A percentile compares a stretch with the other conserved stretches of the same genome.
These are phyloP conservation scores for Chlorencoelia australis DNA, from an alignment of 2,329 filamentous ascomycete species.

Conservation along the genomic window DNA sequence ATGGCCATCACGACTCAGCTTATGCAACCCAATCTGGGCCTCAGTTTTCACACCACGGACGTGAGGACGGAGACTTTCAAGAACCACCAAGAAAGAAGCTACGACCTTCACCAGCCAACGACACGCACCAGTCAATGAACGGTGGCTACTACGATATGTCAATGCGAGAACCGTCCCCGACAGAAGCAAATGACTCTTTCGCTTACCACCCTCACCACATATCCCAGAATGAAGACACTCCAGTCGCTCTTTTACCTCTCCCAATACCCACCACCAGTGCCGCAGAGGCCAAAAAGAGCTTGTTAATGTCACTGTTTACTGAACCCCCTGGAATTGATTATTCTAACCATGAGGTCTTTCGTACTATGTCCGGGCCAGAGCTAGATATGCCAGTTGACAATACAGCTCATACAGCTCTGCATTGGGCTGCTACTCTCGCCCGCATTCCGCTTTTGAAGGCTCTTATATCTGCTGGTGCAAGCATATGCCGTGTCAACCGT, in stretches of 20 bases:
- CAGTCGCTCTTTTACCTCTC: constrained; percentile 54
- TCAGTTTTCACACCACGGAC: constrained; percentile 28
- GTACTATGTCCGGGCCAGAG: constrained; percentile 65
- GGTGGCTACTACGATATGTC: constrained; percentile 38
- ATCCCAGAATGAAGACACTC: constrained; percentile 41
- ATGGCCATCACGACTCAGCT: constrained; percentile 48
- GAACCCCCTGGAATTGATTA: constrained; percentile 54
- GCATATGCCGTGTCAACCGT: constrained; percentile 77
- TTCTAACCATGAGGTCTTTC: constrained; percentile 66
- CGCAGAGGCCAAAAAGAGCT: constrained; percentile 68
- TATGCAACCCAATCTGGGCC: constrained; percentile 47
- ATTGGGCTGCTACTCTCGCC: constrained; percentile 92
- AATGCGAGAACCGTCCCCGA: constrained; percentile 59
- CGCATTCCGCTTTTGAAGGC: constrained; percentile 73
- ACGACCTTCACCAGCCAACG: constrained; percentile 44
- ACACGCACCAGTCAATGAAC: constrained; percentile 25
- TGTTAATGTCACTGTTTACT: constrained; percentile 75
- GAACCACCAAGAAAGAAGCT: constrained; percentile 78
- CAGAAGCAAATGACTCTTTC: constrained; percentile 73
- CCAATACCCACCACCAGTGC: constrained; percentile 50
- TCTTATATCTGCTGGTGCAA: constrained; percentile 75
- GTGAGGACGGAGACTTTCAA: constrained; percentile 40
- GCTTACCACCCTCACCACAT: constrained; percentile 38
- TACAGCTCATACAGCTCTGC: constrained; percentile 79
- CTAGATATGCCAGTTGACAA: constrained; percentile 88